Conservation (phyloP, 2,329 filamentous ascomycete genomes). For the Leptographium wingfieldii region DNA sequence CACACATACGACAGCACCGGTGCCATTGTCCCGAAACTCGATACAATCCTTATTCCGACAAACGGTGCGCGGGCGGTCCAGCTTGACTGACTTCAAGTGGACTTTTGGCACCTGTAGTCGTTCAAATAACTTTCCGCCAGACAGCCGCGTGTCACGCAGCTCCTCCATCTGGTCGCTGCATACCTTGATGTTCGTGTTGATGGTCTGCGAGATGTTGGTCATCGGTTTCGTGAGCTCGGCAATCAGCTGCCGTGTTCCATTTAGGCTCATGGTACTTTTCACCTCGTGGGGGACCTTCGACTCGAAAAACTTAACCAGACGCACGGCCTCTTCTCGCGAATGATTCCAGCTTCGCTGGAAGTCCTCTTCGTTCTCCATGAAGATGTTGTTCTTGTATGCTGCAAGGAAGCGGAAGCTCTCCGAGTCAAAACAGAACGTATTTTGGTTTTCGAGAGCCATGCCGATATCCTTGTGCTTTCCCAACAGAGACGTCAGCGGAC, state of each 20-base stretch:
- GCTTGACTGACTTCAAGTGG: slow-evolving; percentile 12
- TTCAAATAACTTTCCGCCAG: slow-evolving; percentile 16
- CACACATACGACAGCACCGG: slow-evolving; percentile 13
- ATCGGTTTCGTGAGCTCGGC: slow-evolving; percentile 24
- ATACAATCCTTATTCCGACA: slow-evolving; percentile 19
- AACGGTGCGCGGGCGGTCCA: slow-evolving; percentile 19
- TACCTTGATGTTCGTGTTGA: slow-evolving; percentile 18
- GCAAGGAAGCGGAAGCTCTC: slow-evolving; percentile 30
- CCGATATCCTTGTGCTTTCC: slow-evolving; percentile 18
- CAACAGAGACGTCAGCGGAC: slow-evolving; percentile 20
- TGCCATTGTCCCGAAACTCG: slow-evolving; percentile 15
- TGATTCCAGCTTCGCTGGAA: slow-evolving; percentile 23
- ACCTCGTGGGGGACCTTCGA: slow-evolving; percentile 19
- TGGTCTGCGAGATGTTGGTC: slow-evolving; percentile 21
- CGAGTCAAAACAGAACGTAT: slow-evolving; percentile 29
- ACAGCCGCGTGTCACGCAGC: slow-evolving; percentile 15
- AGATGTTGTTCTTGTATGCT: slow-evolving; percentile 19
- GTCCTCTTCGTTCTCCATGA: slow-evolving; percentile 21
- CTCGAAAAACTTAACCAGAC: slow-evolving; percentile 20
- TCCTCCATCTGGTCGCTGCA: slow-evolving; percentile 19
- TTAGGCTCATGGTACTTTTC: slow-evolving; percentile 25
- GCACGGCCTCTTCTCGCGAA: slow-evolving; percentile 19
- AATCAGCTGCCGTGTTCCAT: slow-evolving; percentile 24
- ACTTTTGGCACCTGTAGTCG: slow-evolving; percentile 16
- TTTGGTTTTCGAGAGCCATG: slow-evolving; percentile 17